Evolutionary conservation across 306 rosid species (phyloP), one percentile per base, ranked within the genome.

Genomic region (Vigna hirtella): DNA sequence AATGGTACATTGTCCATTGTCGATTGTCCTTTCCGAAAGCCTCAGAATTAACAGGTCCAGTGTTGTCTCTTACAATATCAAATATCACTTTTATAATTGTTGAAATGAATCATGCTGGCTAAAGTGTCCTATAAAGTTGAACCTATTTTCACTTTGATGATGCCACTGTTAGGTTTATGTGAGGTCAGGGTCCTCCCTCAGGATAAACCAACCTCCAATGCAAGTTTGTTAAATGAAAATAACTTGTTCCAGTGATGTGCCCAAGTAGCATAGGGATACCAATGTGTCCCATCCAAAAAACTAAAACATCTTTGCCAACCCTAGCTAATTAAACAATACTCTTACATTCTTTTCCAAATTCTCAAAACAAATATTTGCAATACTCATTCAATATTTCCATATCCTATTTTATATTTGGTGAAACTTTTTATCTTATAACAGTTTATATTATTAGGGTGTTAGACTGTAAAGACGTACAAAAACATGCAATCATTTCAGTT

Each of bases 1-100:
- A 16, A 63, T 63, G 68, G 49, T 65, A 65, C 70, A 36, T 63
- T 64, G 49, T 64, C 16, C 28, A 38, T 65, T 65, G 49, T 65
- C 50, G 50, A 28, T 59, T 9, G 11, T 14, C 45, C 1, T 42
- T 36, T 36, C 42, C 7, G 8, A 6, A 42, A 63, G 6, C 38
- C 16, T 38, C n/a, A 65, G 32, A 10, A 59, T 1, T 65, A 65
- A 38, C 50, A n/a, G 30, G 67, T 62, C 43, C 34, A 32, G 66
- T 14, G 42, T 2, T 58, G 6, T 63, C 66, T 59, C 22, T 62
- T 16, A 32, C 67, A 62, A 30, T 20, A 20, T 26, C 16, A 7
- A 3, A 9, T n/a, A 8, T 63, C 48, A n/a, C 15, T n/a, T 64
- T 64, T 36, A 34, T 34, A 34, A 34, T 15, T 62, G 20, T 34